These are phyloP conservation scores for Solanum chaucha DNA, from an alignment of 257 asterid genomes.

Conservation along the genomic window DNA sequence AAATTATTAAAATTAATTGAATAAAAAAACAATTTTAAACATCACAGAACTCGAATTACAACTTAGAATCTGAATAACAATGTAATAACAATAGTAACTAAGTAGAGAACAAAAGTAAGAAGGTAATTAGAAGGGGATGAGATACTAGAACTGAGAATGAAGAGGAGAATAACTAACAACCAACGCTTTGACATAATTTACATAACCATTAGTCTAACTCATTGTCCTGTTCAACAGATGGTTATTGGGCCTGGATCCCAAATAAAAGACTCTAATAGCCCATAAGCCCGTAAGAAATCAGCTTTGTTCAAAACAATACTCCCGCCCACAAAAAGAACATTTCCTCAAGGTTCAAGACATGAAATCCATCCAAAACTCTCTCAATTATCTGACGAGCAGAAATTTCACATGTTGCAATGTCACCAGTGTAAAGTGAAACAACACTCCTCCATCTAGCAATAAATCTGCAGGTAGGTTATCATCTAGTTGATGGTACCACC, in stretches of 20 bases:
- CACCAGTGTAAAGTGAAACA: background rate
- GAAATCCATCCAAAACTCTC: background rate
- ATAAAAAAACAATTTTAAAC: background rate
- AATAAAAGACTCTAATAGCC: no score
- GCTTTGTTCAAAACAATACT: no score
- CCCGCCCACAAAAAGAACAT: background rate
- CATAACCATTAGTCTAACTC: background rate
- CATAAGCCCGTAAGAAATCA: no score
- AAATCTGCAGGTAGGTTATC: background rate
- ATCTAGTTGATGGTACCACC: background rate
- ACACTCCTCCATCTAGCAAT: background rate
- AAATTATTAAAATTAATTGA: no score
- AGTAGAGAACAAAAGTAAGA: background rate
- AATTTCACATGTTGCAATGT: background rate
- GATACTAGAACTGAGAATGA: background rate
- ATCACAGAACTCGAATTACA: background rate
- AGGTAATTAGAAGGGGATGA: background rate
- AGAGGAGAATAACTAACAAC: background rate
- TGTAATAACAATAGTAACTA: no score
- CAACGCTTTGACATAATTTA: background rate
- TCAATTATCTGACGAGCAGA: no score
- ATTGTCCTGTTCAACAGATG: rapidly evolving
- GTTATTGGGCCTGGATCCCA: background rate
- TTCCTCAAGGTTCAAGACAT: background rate
- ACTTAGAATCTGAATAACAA: background rate